These are phyloP conservation scores for Pleodorina starrii DNA, from an alignment of 139 green algal species.

Conservation along the genomic window DNA sequence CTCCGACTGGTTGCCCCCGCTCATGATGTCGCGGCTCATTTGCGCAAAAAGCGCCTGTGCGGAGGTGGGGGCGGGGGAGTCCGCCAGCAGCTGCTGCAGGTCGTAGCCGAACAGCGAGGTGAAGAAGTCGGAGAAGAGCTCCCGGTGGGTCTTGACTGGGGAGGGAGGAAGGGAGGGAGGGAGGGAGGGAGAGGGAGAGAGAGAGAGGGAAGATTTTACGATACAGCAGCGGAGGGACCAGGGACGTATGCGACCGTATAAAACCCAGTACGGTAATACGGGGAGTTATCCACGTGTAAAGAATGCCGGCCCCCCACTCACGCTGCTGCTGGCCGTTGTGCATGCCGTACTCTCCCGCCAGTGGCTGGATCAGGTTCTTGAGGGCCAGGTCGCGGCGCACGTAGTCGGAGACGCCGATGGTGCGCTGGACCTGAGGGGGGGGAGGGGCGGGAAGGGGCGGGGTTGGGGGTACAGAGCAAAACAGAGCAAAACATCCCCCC, in stretches of 20 bases:
- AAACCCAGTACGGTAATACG: no score
- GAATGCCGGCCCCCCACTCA: no score
- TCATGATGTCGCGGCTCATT: conserved; percentile 87
- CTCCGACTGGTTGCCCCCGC: conserved; percentile 42
- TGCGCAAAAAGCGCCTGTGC: conserved; percentile 76
- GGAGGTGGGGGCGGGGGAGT: conserved; percentile 62
- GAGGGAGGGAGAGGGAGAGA: not conserved
- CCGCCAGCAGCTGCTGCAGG: conserved; percentile 74
- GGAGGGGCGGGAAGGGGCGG: not conserved
- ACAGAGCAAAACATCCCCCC: no score
- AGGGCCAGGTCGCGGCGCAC: conserved; percentile 86
- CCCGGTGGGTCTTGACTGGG: conserved; percentile 80
- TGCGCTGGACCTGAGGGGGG: conserved; percentile 77
- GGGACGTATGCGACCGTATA: no score
- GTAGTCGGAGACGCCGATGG: conserved; percentile 88
- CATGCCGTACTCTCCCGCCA: conserved; percentile 96
- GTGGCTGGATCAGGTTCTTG: conserved; percentile 92
- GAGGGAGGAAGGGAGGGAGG: not conserved
- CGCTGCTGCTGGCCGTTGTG: conserved; percentile 87
- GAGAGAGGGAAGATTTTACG: not conserved
- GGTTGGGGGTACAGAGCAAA: not conserved
- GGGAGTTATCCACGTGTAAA: no score
- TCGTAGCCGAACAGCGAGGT: conserved; percentile 77
- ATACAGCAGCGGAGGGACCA: no score
- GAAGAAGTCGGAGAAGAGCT: conserved; percentile 93